phyloP scores from a whole-genome alignment of 1,284 basidiomycete genomes.

The Tetrapyrgos nigripes region DNA sequence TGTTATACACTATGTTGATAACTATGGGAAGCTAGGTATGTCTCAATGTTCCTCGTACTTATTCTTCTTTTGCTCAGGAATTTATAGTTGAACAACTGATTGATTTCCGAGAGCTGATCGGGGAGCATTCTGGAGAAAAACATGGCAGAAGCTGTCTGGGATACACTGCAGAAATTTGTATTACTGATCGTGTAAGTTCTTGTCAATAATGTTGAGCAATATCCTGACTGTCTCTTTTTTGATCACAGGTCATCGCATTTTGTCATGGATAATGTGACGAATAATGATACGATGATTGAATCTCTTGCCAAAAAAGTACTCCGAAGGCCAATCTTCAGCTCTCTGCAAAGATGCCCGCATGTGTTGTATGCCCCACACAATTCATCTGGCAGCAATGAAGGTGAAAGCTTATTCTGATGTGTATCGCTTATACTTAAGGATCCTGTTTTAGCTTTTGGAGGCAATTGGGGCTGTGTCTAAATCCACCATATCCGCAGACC shows the following conservation, averaged over 20 bases:
- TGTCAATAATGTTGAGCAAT: no score
- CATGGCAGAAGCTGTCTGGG: not conserved
- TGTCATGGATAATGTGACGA: not conserved
- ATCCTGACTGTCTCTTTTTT: no score
- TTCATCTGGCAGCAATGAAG: slow-evolving; percentile 24
- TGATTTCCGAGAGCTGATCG: not conserved
- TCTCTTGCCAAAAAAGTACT: not conserved
- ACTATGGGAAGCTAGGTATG: not conserved
- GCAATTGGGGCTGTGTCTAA: slow-evolving; percentile 29
- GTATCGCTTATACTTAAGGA: not conserved
- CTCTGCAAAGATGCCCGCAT: not conserved
- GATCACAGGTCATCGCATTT: not conserved
- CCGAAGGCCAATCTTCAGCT: not conserved
- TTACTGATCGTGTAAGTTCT: slow-evolving; percentile 3
- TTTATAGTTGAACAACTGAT: slow-evolving; percentile 1
- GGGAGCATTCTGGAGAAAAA: not conserved
- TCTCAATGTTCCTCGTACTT: no score
- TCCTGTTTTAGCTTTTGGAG: slow-evolving; percentile 29
- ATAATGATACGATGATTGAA: slow-evolving; percentile 11
- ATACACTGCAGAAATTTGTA: slow-evolving; percentile 2
- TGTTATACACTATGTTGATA: not conserved
- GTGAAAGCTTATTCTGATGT: slow-evolving; percentile 18
- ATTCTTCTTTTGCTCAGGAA: not conserved
- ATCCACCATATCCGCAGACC: not conserved
- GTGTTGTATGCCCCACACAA: not conserved